A percentile compares a stretch with the other conserved stretches of the same genome.
Conservation (phyloP, 441 rosid genomes). For the Gossypium davidsonii region DNA sequence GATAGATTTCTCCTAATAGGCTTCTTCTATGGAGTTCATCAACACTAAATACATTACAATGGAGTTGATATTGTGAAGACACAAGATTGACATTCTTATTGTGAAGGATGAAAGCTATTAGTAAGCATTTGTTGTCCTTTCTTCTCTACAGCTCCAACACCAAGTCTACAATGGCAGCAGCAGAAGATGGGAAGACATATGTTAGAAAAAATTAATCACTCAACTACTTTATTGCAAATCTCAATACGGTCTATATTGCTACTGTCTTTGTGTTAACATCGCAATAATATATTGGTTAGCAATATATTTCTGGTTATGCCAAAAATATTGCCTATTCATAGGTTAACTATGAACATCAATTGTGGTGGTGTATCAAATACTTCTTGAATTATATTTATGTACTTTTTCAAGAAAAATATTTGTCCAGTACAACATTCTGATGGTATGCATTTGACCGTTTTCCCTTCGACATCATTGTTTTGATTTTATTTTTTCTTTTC, state of each 20-base stretch:
- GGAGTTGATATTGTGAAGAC: slow-evolving; percentile 28
- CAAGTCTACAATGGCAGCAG: slow-evolving; percentile 48
- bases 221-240: background rate
- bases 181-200: slow-evolving; percentile 25
- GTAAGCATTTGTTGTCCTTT: slow-evolving; percentile 17
- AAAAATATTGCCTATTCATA: background rate
- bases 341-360: background rate
- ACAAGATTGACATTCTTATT: slow-evolving; percentile 6
- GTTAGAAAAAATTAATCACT: background rate
- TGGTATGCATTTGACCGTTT: background rate
- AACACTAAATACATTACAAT: slow-evolving; percentile 24
- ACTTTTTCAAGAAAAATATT: background rate
- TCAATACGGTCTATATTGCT: background rate
- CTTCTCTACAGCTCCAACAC: slow-evolving; percentile 81
- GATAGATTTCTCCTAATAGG: slow-evolving; percentile 22
- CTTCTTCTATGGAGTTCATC: slow-evolving; percentile 20
- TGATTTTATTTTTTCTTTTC: background rate
- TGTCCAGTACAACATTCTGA: background rate
- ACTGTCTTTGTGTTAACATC: background rate
- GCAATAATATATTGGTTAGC: background rate
- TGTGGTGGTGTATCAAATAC: background rate
- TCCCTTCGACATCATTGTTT: background rate
- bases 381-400: background rate
- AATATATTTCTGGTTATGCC: background rate
- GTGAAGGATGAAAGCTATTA: background rate